Evolutionary conservation across 1,139 yeast genomes (phyloP).

Genomic region (Magnusiomyces tetraspermus): DNA sequence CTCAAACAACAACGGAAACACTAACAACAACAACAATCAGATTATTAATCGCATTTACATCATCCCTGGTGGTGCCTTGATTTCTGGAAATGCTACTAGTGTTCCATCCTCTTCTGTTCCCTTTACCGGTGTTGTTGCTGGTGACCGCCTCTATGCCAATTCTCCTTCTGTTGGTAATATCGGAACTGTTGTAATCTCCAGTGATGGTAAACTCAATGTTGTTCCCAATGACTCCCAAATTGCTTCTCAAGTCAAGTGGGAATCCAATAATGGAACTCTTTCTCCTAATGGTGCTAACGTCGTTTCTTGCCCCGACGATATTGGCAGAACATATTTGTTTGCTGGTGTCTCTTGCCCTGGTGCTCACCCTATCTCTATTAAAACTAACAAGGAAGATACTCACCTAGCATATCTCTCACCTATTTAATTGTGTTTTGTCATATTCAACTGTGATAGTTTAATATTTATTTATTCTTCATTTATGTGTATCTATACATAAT

Average conservation of each 20-base stretch:
- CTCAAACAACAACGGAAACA: neutral
- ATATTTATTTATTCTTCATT: too few species aligned
- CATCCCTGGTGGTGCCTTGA: conserved; percentile 1
- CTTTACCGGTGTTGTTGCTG: neutral
- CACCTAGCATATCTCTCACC: neutral
- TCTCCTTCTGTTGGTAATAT: neutral
- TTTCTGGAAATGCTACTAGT: neutral
- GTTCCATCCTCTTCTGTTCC: neutral
- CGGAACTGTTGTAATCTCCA: neutral
- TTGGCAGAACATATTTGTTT: neutral
- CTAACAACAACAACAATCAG: conserved; percentile 3
- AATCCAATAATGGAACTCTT: neutral
- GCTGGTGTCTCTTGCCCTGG: conserved; percentile 1
- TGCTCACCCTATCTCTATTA: neutral
- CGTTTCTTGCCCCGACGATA: conserved; percentile 1
- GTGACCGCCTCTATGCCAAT: neutral
- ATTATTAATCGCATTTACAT: neutral
- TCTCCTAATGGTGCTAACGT: neutral
- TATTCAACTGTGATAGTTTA: too few species aligned
- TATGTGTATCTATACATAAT: too few species aligned
- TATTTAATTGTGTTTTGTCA: too few species aligned
- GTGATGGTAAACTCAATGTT: neutral
- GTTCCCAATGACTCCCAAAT: neutral
- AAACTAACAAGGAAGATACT: neutral
- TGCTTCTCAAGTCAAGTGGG: neutral